Evolutionary conservation across 208 protist genomes (phyloP), one percentile per base, ranked within the genome.

Genomic region (Crithidia bombi): DNA sequence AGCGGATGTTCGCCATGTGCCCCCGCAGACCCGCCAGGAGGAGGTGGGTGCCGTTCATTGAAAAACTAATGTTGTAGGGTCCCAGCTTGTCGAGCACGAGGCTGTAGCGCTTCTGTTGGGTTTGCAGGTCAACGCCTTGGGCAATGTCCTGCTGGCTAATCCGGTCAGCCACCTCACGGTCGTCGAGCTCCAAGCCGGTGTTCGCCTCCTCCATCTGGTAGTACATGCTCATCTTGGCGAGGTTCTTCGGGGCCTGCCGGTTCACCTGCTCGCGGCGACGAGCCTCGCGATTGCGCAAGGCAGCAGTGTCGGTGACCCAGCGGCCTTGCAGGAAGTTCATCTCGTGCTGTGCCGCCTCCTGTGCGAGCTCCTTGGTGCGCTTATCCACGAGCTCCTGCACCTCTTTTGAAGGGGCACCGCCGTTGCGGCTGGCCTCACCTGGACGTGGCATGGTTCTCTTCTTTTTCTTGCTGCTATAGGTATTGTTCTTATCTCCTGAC

Each of bases 1-100:
- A 99, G 49, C 98, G 87, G 19, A 99, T 79, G 49, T 98, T 89
- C 7, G 97, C 92, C 61, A 99, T 68, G 83, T 99, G 98, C 5
- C 98, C 98, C 32, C 97, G 97, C 43, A 92, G 74, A 3, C 98
- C 98, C 10, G 91, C 97, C 11, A 99, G 85, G 9, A 98, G 77
- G 21, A 99, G 69, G 77, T 93, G 91, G 36, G 83, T 92, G 52
- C 98, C 98, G 76, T 98, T 98, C 30, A 85, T 57, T 15, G 91
- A 91, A 84, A 98, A 99, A 62, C 97, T 82, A 17, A 97, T 75
- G 36, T 81, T 89, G 86, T 99, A 99, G 10, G 98, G 98, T 2
- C 97, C 98, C 25, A 98, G 81, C 59, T 89, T 85, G 47, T 96
- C 89, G 36, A 99, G 87, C 25, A 86, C 65, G 25, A 99, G 83